These are phyloP conservation scores for Macroventuria anomochaeta DNA, from an alignment of 2,329 filamentous ascomycete genomes.

Conservation along the genomic window DNA sequence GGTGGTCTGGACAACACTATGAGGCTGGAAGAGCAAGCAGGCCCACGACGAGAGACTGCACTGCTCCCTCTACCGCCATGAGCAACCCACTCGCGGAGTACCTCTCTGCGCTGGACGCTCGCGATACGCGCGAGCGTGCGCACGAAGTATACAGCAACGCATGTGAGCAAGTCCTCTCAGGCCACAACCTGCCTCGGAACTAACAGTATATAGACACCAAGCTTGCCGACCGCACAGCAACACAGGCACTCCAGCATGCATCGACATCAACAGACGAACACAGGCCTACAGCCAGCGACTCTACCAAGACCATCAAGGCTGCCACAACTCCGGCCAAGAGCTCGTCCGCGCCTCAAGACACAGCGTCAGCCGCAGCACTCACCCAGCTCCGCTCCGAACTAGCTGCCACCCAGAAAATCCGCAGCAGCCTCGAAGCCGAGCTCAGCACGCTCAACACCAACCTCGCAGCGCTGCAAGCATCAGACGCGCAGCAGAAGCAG, in stretches of 20 bases:
- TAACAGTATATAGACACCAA: slow-evolving; percentile 49
- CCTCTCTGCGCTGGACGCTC: slow-evolving; percentile 72
- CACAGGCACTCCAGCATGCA: slow-evolving; percentile 37
- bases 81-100: slow-evolving; percentile 84
- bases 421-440: slow-evolving; percentile 69
- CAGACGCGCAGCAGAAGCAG: slow-evolving; percentile 65
- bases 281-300: slow-evolving; percentile 24
- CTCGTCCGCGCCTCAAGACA: slow-evolving; percentile 21
- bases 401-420: slow-evolving; percentile 76
- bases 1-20: slow-evolving; percentile 24
- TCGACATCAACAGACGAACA: slow-evolving; percentile 29
- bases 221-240: slow-evolving; percentile 54
- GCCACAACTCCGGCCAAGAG: slow-evolving; percentile 33
- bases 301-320: slow-evolving; percentile 29
- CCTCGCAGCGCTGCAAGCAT: slow-evolving; percentile 66
- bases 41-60: slow-evolving; percentile 5
- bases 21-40: slow-evolving; percentile 17
- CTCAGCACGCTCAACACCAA: slow-evolving; percentile 69
- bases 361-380: slow-evolving; percentile 26
- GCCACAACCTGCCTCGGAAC: not conserved
- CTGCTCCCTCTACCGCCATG: slow-evolving; percentile 53
- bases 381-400: slow-evolving; percentile 66
- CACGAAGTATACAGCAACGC: slow-evolving; percentile 75
- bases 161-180: too few relatives aligned
- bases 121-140: slow-evolving; percentile 71